Evolutionary conservation across 495 filamentous ascomycete genomes (phyloP), one percentile per base, ranked within the genome.

Genomic region (Friedmanniomyces simplex): DNA sequence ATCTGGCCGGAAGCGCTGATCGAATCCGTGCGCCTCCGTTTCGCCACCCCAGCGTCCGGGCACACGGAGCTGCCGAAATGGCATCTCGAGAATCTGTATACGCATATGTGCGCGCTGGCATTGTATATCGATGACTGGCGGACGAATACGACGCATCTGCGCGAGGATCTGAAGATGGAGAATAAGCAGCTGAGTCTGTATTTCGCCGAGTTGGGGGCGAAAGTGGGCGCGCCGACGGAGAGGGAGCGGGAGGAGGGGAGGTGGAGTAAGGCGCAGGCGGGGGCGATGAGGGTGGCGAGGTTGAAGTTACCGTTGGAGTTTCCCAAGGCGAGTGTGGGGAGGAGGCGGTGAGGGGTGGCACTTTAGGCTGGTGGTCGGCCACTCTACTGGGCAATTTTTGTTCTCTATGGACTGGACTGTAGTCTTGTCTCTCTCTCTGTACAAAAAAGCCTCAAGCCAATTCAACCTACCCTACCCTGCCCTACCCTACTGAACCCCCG

Each of bases 171-270:
- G 45, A 77, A 79, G 57, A 63, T 96, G 30, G 87, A 93, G 59
- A 78, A 79, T 52, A 80, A 77, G 63, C 75, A 80, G 65, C 73
- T 87, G 48, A 68, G 58, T 18, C 72, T 80, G 59, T 91, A 90
- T 66, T 95, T 91, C 76, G 70, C 74, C 32, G 91, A 96, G 67
- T 78, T 98, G 63, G 93, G 93, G 1, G 91, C 87, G 28, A 76
- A 73, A 58, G 70, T 84, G 16, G 73, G 59, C 59, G 69, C 73
- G 49, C 64, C 73, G 37, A 77, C 75, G 46, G 74, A 77, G 24
- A 74, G 63, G 12, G 77, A 81, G 57, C 72, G 72, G 55, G 70
- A 70, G 43, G 69, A 58, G 43, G 43, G 69, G 55, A 68, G 66
- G 25, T 69, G 81, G 56, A 76, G 76, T 14, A 84, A 82, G 67